Evolutionary conservation across 768 basidiomycete genomes (phyloP), one percentile per base, ranked within the genome.

Genomic region (Boletus vinaceobasis): DNA sequence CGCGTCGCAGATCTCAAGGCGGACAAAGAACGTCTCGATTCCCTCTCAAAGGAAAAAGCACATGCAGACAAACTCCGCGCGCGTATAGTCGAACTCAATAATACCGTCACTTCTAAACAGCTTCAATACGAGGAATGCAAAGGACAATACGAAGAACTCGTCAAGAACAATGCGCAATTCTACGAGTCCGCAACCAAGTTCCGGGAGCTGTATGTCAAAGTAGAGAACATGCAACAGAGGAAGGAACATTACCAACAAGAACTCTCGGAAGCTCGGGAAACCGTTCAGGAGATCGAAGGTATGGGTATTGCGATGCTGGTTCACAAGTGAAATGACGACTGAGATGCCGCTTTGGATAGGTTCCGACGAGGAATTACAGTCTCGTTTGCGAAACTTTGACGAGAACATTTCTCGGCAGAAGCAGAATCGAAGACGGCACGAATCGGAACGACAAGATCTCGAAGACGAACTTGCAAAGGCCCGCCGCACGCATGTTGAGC

Each of bases 1-100:
- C 86, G 93, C 11, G 79, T 86, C 2, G 82, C 88, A 1, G 96
- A 98, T 52, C 80, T 97, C 53, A 99, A 98, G 71, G 85, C 90
- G 1, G 97, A 99, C 70, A 89, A 90, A 61, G 96, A 92, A 65
- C 84, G 88, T 10, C 78, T 98, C 5, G 79, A 88, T 39, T 81
- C 85, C 15, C 79, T 97, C 19, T 79, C 85, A 19, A 76, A 80
- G 21, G 93, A 98, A 73, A 97, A 97, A 65, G 77, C 82, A 8
- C 88, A 93, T 51, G 82, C 94, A 0, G 92, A 95, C 65, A 90
- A 92, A 67, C 83, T 96, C 35, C 86, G 79, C 58, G 77, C 71
- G 5, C 85, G 87, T 13, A 75, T 90, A 32, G 69, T 78, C 15
- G 85, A 87, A 1, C 73, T 88, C 56, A 84, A 79, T 48, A 72